These are phyloP conservation scores for Arthrobotrys conoides DNA, from an alignment of 2,329 filamentous ascomycete genomes.

Conservation along the genomic window DNA sequence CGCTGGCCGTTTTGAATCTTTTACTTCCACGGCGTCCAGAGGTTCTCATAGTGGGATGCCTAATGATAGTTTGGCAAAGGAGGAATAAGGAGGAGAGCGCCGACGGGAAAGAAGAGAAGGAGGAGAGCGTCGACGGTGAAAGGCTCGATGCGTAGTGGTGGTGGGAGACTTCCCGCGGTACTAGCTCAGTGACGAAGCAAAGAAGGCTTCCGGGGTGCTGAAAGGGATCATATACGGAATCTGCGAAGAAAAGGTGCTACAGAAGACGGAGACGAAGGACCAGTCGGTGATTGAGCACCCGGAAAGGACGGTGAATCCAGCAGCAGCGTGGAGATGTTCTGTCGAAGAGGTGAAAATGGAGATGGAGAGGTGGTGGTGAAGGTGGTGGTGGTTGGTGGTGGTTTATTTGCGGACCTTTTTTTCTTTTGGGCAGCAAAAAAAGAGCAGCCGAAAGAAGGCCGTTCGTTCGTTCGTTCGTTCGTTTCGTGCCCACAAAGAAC, in stretches of 20 bases:
- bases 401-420: slow-evolving; percentile 41
- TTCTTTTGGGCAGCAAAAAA: slow-evolving; percentile 38
- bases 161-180: slow-evolving; percentile 39
- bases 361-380: slow-evolving; percentile 38
- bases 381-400: slow-evolving; percentile 39
- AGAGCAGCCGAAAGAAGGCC: slow-evolving; percentile 18
- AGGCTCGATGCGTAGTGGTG: slow-evolving; percentile 4
- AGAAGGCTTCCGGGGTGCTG: slow-evolving; percentile 46
- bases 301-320: slow-evolving; percentile 29
- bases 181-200: slow-evolving; percentile 58
- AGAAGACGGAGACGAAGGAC: slow-evolving; percentile 8
- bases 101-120: slow-evolving; percentile 24
- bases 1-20: slow-evolving; percentile 58
- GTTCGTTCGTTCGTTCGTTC: slow-evolving; percentile 21
- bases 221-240: slow-evolving; percentile 53
- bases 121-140: slow-evolving; percentile 25
- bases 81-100: slow-evolving; percentile 48
- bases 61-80: slow-evolving; percentile 40
- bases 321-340: slow-evolving; percentile 23
- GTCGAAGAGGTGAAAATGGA: slow-evolving; percentile 10
- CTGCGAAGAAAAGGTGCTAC: slow-evolving; percentile 32
- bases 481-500: slow-evolving; percentile 7
- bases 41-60: slow-evolving; percentile 59
- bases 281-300: slow-evolving; percentile 32
- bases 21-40: slow-evolving; percentile 55